Base-by-base conservation (phyloP, 202 grass and related monocot genomes). In the Dendrocalamus latiflorus region DNA sequence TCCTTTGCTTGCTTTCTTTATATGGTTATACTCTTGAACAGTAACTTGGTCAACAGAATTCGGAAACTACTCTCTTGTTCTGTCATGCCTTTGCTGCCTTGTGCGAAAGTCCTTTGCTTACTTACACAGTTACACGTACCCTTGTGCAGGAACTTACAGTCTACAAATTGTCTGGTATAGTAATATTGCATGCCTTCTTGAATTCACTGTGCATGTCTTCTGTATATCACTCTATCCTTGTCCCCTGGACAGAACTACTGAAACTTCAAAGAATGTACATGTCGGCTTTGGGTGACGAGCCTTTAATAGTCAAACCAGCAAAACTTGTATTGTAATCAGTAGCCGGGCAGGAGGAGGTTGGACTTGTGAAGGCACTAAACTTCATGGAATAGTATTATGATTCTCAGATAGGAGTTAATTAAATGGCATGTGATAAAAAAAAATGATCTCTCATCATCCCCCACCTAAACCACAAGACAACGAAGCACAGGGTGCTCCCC, bases 351-450 rank as follows among this genome's bases (percentile, higher is more conserved):
- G 20, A n/a, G n/a, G n/a, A 43, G 75, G 48, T 77, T 81, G 22
- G 68, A 53, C 75, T 44, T 53, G 49, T 43, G 75, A 61, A 48
- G 75, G 68, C 42, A 78, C 28, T 37, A 67, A 64, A 63, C 68
- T 74, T 50, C 65, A 60, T 16, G 72, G 17, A 74, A 78, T 43
- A n/a, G n/a, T n/a, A 78, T 67, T 86, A 89, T 37, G 78, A 65
- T 72, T 77, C 17, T 62, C 44, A 57, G 70, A 41, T 55, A 76
- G 12, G 65, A 50, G 37, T 82, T 77, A 65, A 59, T 77, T 44
- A 76, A 63, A 41, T 82, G 59, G 12, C 66, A 2, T 77, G 49
- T 64, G 28, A 37, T 81, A 78, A 78, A 86, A n/a, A n/a, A n/a
- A 47, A 85, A 82, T 78, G 48, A 3, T 25, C 28, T 64, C 45